Evolutionary conservation across 75 land plant species (phyloP).

Genomic region (Pinus tabuliformis): DNA sequence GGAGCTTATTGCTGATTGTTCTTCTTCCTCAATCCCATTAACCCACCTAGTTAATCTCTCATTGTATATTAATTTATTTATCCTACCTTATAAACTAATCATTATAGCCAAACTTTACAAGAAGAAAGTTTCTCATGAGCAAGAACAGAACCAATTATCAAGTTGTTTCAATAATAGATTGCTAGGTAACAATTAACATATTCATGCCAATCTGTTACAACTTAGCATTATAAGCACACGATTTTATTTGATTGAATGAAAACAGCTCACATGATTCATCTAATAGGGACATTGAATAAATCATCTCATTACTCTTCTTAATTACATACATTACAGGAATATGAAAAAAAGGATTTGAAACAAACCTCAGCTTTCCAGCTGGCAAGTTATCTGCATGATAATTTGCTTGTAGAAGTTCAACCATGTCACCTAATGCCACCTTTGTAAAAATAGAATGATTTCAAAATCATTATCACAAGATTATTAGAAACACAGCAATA

Average conservation of each 20-base stretch:
- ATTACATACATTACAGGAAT: not conserved
- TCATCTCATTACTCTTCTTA: not conserved
- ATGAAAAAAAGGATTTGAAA: not conserved
- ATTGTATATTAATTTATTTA: too few relatives aligned
- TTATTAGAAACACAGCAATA: not conserved
- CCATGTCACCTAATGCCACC: slow-evolving; percentile 98
- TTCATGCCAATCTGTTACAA: not conserved
- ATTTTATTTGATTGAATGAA: not conserved
- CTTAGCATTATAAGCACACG: not conserved
- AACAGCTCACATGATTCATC: not conserved
- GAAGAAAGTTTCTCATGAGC: not conserved
- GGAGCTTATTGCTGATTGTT: too few relatives aligned
- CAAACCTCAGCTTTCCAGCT: slow-evolving; percentile 77
- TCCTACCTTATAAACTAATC: not conserved
- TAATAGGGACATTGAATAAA: not conserved
- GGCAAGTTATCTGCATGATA: slow-evolving; percentile 79
- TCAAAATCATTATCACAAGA: not conserved
- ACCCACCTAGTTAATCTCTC: too few relatives aligned
- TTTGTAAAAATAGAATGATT: slow-evolving; percentile 14
- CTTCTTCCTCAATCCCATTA: too few relatives aligned
- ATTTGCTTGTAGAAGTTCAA: slow-evolving; percentile 45
- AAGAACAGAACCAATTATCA: not conserved
- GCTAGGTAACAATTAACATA: not conserved
- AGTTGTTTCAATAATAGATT: not conserved
- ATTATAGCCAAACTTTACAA: not conserved